phyloP scores from a whole-genome alignment of 1,284 basidiomycete genomes.

The Cutaneotrichosporon sp. region DNA sequence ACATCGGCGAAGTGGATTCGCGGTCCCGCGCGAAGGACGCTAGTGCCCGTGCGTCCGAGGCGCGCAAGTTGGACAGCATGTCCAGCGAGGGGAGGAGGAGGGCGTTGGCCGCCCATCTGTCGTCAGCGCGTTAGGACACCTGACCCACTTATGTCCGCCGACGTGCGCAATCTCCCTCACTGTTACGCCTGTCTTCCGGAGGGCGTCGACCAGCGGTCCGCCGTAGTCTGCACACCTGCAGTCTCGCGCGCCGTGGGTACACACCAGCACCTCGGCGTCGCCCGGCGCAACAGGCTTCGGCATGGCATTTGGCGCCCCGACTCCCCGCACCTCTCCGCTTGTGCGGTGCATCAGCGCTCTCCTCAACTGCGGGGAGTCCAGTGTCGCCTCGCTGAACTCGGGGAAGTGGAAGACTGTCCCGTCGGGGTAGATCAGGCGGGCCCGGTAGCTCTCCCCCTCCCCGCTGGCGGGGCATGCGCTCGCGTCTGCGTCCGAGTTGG shows the following conservation, averaged over 20 bases:
- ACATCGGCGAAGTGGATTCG: constrained; percentile 18
- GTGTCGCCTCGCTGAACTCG: constrained; percentile 17
- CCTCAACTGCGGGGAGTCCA: constrained; percentile 15
- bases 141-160: constrained; percentile 71
- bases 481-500: not conserved
- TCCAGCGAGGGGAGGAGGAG: constrained; percentile 70
- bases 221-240: constrained; percentile 70
- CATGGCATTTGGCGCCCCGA: not conserved
- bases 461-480: not conserved
- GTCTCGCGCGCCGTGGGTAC: constrained; percentile 65
- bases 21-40: constrained; percentile 51
- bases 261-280: constrained; percentile 58
- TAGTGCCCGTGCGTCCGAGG: constrained; percentile 56
- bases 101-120: constrained; percentile 71
- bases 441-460: constrained; percentile 27
- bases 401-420: constrained; percentile 22
- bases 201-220: constrained; percentile 41
- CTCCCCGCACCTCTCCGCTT: not conserved
- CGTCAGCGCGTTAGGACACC: too few species aligned
- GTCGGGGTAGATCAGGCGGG: constrained; percentile 34
- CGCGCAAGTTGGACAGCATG: constrained; percentile 63
- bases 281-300: not conserved
- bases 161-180: constrained; percentile 71
- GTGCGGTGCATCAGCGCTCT: constrained; percentile 18
- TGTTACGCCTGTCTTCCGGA: constrained; percentile 43